phyloP scores from a whole-genome alignment of 441 rosid genomes.

The Biscutella laevigata region DNA sequence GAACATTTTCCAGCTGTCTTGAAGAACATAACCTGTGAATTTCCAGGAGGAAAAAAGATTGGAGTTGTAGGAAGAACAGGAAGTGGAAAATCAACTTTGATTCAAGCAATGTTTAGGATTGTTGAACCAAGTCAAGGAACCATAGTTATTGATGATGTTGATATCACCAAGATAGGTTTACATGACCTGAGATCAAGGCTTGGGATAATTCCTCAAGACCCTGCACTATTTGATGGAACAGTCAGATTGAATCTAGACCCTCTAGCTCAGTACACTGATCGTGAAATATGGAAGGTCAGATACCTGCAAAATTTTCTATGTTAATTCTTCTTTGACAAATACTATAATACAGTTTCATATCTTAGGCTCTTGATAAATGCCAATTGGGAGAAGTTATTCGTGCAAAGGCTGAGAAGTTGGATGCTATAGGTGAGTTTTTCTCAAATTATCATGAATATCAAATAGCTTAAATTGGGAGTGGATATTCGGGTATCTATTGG shows the following conservation, averaged over 20 bases:
- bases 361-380: slow-evolving; percentile 75
- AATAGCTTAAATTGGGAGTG: too few relatives aligned
- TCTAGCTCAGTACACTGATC: slow-evolving; percentile 52
- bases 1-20: slow-evolving; percentile 84
- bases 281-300: slow-evolving; percentile 70
- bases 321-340: background rate
- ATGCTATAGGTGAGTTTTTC: slow-evolving; percentile 49
- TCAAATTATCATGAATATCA: background rate
- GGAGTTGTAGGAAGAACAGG: too few relatives aligned
- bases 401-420: slow-evolving; percentile 62
- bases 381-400: slow-evolving; percentile 66
- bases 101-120: slow-evolving; percentile 83
- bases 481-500: too few relatives aligned
- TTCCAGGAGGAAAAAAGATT: slow-evolving; percentile 76
- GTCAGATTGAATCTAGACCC: slow-evolving; percentile 86
- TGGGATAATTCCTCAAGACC: slow-evolving; percentile 93
- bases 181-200: slow-evolving; percentile 82
- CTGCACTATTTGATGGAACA: slow-evolving; percentile 83
- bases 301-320: background rate
- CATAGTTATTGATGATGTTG: slow-evolving; percentile 67
- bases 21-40: slow-evolving; percentile 64
- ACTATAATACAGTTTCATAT: background rate
- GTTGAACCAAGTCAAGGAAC: slow-evolving; percentile 79
- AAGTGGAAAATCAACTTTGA: slow-evolving; percentile 91
- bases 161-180: slow-evolving; percentile 74